These are phyloP conservation scores for Thelonectria blattea DNA, from an alignment of 2,329 filamentous ascomycete species.

Conservation along the genomic window DNA sequence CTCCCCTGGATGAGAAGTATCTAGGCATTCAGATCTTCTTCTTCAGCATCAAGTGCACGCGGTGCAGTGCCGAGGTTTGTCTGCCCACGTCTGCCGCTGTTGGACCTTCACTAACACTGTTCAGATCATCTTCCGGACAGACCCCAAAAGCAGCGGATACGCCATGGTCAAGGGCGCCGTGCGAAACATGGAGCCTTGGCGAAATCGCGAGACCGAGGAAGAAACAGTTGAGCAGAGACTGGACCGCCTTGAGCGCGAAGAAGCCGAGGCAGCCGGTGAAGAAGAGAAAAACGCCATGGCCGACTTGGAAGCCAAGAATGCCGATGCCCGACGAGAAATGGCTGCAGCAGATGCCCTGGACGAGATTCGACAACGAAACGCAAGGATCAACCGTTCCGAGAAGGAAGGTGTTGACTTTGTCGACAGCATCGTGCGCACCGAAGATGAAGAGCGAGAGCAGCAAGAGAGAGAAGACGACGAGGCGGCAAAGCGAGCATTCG, in stretches of 20 bases:
- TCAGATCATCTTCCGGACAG: constrained; percentile 90
- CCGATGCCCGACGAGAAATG: constrained; percentile 95
- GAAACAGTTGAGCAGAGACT: constrained; percentile 89
- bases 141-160: constrained; percentile 95
- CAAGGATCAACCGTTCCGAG: constrained; percentile 78
- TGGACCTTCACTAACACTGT: not conserved
- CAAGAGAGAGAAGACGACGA: constrained; percentile 85
- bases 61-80: constrained; percentile 68
- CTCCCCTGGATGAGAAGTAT: constrained; percentile 85
- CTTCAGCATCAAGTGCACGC: constrained; percentile 84
- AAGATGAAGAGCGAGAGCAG: constrained; percentile 65
- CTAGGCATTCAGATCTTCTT: constrained; percentile 85
- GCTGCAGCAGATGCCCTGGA: constrained; percentile 94
- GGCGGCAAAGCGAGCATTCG: constrained; percentile 79
- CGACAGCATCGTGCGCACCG: constrained; percentile 58
- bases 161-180: constrained; percentile 80
- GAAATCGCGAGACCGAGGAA: constrained; percentile 63
- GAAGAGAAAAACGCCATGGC: constrained; percentile 91
- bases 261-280: constrained; percentile 65
- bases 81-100: not conserved
- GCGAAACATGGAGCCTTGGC: constrained; percentile 93
- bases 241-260: constrained; percentile 81
- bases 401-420: constrained; percentile 69
- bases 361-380: constrained; percentile 91
- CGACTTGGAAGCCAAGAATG: constrained; percentile 90